A percentile compares a stretch with the other conserved stretches of the same genome.
phyloP scores from a whole-genome alignment of 2,329 filamentous ascomycete species.

The Hypomyces rosellus region DNA sequence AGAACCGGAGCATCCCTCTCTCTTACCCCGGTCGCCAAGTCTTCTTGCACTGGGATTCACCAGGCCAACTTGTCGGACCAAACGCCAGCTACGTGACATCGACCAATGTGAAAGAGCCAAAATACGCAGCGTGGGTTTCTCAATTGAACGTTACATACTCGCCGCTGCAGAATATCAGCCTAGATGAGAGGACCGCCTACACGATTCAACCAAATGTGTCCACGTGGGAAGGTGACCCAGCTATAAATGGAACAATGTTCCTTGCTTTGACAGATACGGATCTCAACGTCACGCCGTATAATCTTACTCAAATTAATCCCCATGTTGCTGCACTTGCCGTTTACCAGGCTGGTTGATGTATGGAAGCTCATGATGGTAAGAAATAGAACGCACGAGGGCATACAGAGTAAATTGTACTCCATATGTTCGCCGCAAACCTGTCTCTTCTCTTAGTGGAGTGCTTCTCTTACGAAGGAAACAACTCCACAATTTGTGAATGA shows the following conservation, averaged over 20 bases:
- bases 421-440: no score
- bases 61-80: constrained; percentile 63
- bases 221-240: constrained; percentile 61
- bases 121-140: constrained; percentile 68
- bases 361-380: no score
- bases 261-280: constrained; percentile 67
- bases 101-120: constrained; percentile 51
- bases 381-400: no score
- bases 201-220: constrained; percentile 67
- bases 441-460: no score
- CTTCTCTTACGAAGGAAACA: no score
- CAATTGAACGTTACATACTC: constrained; percentile 73
- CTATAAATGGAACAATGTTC: constrained; percentile 74
- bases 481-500: no score
- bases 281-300: constrained; percentile 67
- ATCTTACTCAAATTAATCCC: constrained; percentile 65
- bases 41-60: constrained; percentile 64
- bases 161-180: constrained; percentile 46
- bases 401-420: no score
- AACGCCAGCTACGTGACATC: constrained; percentile 76
- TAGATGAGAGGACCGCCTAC: constrained; percentile 46
- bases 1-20: constrained; percentile 64
- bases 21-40: constrained; percentile 69
- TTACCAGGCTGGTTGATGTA: constrained; percentile 60
- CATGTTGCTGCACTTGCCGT: constrained; percentile 69